These are phyloP conservation scores for Fusarium dlaminii DNA, from an alignment of 2,329 filamentous ascomycete species.

Conservation along the genomic window DNA sequence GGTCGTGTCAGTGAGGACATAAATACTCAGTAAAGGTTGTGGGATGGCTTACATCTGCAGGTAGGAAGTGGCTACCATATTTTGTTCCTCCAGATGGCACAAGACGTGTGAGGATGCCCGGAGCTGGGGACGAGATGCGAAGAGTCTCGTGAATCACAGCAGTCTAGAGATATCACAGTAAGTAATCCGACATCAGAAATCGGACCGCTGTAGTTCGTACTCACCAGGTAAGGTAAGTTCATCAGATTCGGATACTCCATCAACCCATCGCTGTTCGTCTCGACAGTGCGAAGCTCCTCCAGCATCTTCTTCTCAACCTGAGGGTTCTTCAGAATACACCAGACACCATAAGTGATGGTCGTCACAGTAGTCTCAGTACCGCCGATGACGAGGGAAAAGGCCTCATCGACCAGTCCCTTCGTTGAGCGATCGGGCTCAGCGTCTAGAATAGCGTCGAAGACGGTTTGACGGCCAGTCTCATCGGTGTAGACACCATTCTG, in stretches of 20 bases:
- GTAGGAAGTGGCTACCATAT: background rate
- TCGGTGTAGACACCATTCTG: background rate
- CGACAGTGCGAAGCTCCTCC: background rate
- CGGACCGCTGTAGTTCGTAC: background rate
- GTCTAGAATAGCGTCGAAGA: background rate
- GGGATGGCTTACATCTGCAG: background rate
- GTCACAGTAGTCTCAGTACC: background rate
- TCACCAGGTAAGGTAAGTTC: background rate
- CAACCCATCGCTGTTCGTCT: background rate
- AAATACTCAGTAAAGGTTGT: rapidly evolving
- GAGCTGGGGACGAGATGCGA: background rate
- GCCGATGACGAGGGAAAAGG: background rate
- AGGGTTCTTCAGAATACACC: background rate
- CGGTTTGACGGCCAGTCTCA: background rate
- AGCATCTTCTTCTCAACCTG: background rate
- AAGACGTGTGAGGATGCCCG: background rate
- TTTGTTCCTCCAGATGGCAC: background rate
- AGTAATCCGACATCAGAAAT: background rate
- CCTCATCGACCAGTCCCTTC: background rate
- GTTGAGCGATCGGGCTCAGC: background rate
- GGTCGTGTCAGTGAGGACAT: background rate
- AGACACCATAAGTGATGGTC: background rate
- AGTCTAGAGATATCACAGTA: background rate
- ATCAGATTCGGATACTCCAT: background rate
- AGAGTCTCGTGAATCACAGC: background rate